phyloP scores from a whole-genome alignment of 1,284 basidiomycete species.

The Trichosporon coremiiforme region DNA sequence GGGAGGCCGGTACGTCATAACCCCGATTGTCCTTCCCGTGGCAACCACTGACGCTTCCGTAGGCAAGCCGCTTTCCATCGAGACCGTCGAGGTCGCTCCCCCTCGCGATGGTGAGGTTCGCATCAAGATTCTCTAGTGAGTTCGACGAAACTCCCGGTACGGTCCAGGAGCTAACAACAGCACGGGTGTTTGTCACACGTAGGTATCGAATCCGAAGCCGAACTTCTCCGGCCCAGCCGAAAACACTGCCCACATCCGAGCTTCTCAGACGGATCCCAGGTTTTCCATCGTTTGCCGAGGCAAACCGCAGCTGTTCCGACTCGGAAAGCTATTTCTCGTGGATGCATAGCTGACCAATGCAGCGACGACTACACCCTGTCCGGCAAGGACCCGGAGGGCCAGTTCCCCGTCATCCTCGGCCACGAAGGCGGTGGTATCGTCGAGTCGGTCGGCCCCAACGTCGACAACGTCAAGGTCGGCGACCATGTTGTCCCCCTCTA shows the following conservation, averaged over 20 bases:
- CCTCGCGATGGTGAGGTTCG: conserved; percentile 89
- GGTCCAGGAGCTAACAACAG: conserved; percentile 36
- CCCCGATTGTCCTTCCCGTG: background rate
- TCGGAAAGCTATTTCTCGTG: background rate
- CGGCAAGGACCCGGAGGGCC: conserved; percentile 93
- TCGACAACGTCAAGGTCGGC: conserved; percentile 79
- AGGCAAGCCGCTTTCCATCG: conserved; percentile 77
- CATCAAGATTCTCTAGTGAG: conserved; percentile 83
- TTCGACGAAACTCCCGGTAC: conserved; percentile 20
- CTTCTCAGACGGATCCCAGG: background rate
- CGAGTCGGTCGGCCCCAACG: conserved; percentile 91
- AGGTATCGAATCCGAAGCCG: conserved; percentile 31
- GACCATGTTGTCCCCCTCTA: conserved; percentile 95
- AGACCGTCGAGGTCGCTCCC: conserved; percentile 90
- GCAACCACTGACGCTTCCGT: background rate
- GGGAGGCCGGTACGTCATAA: conserved; percentile 71
- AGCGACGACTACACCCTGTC: conserved; percentile 92
- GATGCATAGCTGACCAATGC: background rate
- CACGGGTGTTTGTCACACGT: conserved; percentile 92
- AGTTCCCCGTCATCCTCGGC: conserved; percentile 92
- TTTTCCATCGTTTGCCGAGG: background rate
- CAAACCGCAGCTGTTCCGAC: background rate
- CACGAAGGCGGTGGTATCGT: conserved; percentile 71
- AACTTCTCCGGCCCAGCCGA: conserved; percentile 4
- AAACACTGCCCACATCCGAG: background rate